Evolutionary conservation across 768 basidiomycete species (phyloP), one percentile per base, ranked within the genome.

Genomic region (Rhodotorula taiwanensis): DNA sequence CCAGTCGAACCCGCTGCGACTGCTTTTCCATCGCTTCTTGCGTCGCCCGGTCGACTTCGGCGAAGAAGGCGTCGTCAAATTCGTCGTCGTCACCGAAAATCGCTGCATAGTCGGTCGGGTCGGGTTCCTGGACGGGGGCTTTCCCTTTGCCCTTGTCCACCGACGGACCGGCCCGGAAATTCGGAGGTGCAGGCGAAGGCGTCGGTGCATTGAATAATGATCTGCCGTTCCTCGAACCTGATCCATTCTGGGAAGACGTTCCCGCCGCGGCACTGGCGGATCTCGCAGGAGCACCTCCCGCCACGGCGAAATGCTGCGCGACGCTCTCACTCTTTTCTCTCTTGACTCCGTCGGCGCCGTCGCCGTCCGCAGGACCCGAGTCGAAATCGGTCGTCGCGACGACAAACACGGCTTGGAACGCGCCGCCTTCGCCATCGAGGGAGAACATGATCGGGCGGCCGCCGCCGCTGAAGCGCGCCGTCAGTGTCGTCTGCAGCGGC

Each of bases 311-410:
- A 34, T 27, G 27, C 21, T 6, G 4, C 34, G 21, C 34, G 3
- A 28, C 18, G 23, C 33, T 44, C 55, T 43, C 55, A 39, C 65
- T 58, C 54, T 36, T 28, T 52, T 61, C 52, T n/a, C 55, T 49
- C 66, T 63, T 67, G 44, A 52, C 62, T 18, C 8, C 41, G 10
- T 13, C 44, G 8, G 33, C 16, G 5, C 42, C 55, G 45, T 33
- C 55, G 15, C 51, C 16, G 5, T 9, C 49, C 30, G 47, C 44
- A 13, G 36, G 44, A 27, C 55, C 62, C 1, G 44, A 28, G 41
- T 69, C 67, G 49, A 57, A 69, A 42, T 64, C 56, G 9, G 67
- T 58, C 34, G 67, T 69, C 0, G 67, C 67, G 36, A 69, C 23
- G 20, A 69, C 67, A 18, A 61, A 69, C 20, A 48, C 25, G 5